Conservation (phyloP, 1,139 yeast genomes). For the Neolecta irregularis region DNA sequence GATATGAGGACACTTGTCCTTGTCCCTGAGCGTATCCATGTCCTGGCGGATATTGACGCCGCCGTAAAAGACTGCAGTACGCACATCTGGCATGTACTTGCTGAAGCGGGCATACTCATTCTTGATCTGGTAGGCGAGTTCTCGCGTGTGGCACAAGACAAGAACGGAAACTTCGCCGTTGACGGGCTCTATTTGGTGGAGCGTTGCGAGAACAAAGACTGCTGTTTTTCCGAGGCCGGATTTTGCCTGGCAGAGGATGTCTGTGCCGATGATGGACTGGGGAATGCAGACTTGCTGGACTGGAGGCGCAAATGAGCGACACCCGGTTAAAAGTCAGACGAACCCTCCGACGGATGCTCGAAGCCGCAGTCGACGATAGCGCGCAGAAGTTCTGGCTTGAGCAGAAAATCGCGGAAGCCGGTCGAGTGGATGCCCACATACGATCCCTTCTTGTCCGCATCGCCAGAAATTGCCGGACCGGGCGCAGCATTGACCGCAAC, state of each 20-base stretch:
- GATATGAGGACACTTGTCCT: constrained; percentile 91
- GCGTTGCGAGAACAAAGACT: constrained; percentile 85
- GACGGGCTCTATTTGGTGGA: constrained; percentile 94
- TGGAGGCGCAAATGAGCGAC: constrained; percentile 19
- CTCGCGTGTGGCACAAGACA: constrained; percentile 96
- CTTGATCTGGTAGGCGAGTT: constrained; percentile 94
- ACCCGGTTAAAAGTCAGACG: constrained; percentile 6
- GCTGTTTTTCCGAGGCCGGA: constrained; percentile 99
- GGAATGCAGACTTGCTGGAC: constrained; percentile 98
- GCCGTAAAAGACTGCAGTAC: constrained; percentile 93
- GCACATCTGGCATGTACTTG: constrained; percentile 95
- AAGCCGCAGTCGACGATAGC: constrained; percentile 99
- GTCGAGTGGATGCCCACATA: constrained; percentile 97
- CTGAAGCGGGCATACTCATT: constrained; percentile 96
- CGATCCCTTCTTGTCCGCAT: constrained; percentile 81
- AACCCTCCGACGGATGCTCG: constrained; percentile 97
- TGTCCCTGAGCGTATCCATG: constrained; percentile 73
- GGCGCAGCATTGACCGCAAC: constrained; percentile 20
- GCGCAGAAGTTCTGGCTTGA: constrained; percentile 90
- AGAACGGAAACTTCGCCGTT: constrained; percentile 92
- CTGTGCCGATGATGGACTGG: constrained; percentile 94
- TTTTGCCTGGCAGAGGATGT: constrained; percentile 96
- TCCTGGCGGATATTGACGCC: constrained; percentile 84
- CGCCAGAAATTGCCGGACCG: constrained; percentile 20
- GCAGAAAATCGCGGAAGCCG: constrained; percentile 91